Base-by-base conservation (phyloP, 345 rosid genomes). In the Physaria fendleri region DNA sequence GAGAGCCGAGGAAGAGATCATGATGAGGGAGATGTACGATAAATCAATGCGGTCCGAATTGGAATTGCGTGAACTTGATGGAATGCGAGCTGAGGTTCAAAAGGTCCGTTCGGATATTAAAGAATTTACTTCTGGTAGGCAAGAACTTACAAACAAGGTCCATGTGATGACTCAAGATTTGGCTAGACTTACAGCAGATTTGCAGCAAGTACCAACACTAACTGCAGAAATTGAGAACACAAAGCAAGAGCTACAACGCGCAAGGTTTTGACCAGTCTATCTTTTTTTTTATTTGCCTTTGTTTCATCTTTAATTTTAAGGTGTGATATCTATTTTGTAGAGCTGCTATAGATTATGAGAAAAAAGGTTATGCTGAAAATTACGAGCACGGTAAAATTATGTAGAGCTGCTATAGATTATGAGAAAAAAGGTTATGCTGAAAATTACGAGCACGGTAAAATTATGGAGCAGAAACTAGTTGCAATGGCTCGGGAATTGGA, bases 341-440 rank as follows among this genome's bases (percentile, higher is more conserved):
- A 74, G 82, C 85, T 71, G 97, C 99, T 46, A 83, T 89, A 41
- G 95, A 89, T 66, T 77, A 78, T 72, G 99, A 93, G 79, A 93
- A 93, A 87, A 93, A 93, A 79, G 91, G 94, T 55, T 89, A 84
- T 60, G 97, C 99, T 0, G 97, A 93, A 28, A 93, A 89, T 62
- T 93, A 85, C 52, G 99, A 93, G 64, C 97, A 86, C 61, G 97
- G 95, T 20, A 84, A 84, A 69, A 77, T 71, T 41, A 93, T 93
- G 97, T 94, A 87, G 83, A n/a, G n/a, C n/a, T n/a, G n/a, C n/a
- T 46, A 83, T 89, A 41, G 95, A 89, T 66, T 77, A 78, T 72
- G 99, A 93, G 79, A 93, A 93, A 87, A 93, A 93, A 79, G 91
- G 94, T 55, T 89, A 84, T 60, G 97, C 99, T 0, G 97, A 93